Percentiles rank a stretch among this genome's conserved stretches.
Conservation (phyloP, 2,329 filamentous ascomycete genomes). For the Microcyclospora pomicola region DNA sequence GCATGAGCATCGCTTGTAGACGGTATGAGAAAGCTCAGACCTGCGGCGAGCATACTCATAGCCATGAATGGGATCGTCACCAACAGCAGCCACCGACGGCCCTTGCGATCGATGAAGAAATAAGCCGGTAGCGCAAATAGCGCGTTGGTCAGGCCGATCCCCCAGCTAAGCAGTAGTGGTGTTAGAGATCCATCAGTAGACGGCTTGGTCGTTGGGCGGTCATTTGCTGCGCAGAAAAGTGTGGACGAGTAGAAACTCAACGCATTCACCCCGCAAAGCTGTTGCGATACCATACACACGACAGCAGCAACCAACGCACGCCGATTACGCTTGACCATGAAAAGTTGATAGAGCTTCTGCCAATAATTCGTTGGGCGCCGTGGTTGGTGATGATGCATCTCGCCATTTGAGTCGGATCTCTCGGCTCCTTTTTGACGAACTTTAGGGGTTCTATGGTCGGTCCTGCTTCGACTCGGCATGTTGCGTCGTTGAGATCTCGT, state of each 20-base stretch:
- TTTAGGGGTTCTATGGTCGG: conserved; percentile 1
- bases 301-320: conserved; percentile 13
- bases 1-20: conserved; percentile 26
- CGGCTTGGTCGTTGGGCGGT: neutral
- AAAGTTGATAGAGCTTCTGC: conserved; percentile 15
- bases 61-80: conserved; percentile 35
- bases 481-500: neutral
- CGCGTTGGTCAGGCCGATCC: conserved; percentile 16
- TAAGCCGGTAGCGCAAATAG: conserved; percentile 45
- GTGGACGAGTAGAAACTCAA: conserved; percentile 15
- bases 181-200: conserved; percentile 3
- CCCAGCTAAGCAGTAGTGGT: conserved; percentile 18
- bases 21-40: conserved; percentile 40
- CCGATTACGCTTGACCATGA: conserved; percentile 14
- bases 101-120: conserved; percentile 45
- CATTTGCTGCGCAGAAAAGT: conserved; percentile 10
- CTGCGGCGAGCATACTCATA: conserved; percentile 31
- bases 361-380: conserved; percentile 9
- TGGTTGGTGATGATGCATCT: neutral
- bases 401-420: too few species aligned
- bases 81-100: conserved; percentile 37
- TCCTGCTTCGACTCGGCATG: conserved; percentile 1
- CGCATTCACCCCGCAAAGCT: conserved; percentile 14
- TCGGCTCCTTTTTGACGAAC: neutral
- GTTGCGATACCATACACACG: conserved; percentile 14